Conservation (phyloP, 2,329 filamentous ascomycete genomes). For the Fusarium temperatum region DNA sequence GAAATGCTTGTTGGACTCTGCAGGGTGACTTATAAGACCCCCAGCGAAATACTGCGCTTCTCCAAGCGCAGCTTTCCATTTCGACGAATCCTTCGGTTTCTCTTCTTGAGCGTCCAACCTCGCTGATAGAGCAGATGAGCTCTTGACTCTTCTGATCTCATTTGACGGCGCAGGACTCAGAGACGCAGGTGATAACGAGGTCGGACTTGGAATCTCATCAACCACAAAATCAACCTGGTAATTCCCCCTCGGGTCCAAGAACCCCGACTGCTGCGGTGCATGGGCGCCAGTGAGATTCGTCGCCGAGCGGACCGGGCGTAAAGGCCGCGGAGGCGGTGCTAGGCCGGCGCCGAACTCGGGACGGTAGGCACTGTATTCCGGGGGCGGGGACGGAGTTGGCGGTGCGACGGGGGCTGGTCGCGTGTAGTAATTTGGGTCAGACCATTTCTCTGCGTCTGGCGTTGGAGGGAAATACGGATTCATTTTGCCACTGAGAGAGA, state of each 20-base stretch:
- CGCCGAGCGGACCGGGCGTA: constrained; percentile 39
- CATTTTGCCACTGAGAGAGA: background rate
- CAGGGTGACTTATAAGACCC: constrained; percentile 69
- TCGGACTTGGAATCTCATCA: constrained; percentile 30
- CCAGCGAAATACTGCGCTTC: constrained; percentile 73
- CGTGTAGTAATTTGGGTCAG: constrained; percentile 17
- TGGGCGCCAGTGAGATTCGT: constrained; percentile 39
- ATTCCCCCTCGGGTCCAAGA: constrained; percentile 27
- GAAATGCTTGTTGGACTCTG: constrained; percentile 71
- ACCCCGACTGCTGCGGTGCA: constrained; percentile 32
- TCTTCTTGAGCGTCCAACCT: constrained; percentile 7
- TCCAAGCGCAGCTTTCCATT: constrained; percentile 59
- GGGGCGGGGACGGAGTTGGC: constrained; percentile 21
- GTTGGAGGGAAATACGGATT: constrained; percentile 4
- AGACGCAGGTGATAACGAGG: background rate
- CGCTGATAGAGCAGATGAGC: constrained; percentile 44
- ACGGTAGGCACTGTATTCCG: constrained; percentile 24
- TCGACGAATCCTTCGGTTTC: constrained; percentile 36
- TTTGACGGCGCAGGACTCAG: constrained; percentile 17
- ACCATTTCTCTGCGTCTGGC: constrained; percentile 17
- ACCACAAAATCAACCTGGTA: constrained; percentile 40
- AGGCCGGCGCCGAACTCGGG: constrained; percentile 11
- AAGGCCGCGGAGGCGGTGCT: constrained; percentile 33
- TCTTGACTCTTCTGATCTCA: constrained; percentile 46
- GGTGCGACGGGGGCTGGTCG: constrained; percentile 25